phyloP scores from a whole-genome alignment of 2,329 filamentous ascomycete species.

The Boeremia lycopersici region DNA sequence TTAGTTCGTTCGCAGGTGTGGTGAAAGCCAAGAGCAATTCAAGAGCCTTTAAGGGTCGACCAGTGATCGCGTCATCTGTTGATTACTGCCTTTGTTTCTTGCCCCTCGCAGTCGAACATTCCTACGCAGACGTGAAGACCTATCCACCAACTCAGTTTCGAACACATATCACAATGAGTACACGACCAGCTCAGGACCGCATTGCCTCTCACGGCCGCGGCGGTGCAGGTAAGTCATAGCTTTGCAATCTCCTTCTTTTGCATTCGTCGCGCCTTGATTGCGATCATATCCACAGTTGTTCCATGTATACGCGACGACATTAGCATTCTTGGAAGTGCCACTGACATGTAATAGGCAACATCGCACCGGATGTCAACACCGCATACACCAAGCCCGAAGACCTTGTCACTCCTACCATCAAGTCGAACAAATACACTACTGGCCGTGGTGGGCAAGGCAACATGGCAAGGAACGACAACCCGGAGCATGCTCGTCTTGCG shows the following conservation, averaged over 20 bases:
- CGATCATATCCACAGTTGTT: neutral
- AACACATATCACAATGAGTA: constrained; percentile 23
- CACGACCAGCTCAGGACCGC: constrained; percentile 34
- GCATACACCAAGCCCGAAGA: constrained; percentile 57
- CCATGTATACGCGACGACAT: neutral
- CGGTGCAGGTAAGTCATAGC: constrained; percentile 64
- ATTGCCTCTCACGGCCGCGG: constrained; percentile 72
- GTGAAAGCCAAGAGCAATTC: constrained; percentile 18
- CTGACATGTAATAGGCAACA: constrained; percentile 52
- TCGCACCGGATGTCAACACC: constrained; percentile 48
- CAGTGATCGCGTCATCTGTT: constrained; percentile 16
- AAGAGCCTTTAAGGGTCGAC: constrained; percentile 15
- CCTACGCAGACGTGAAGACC: constrained; percentile 2
- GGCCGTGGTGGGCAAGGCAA: constrained; percentile 88
- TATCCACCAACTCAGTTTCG: neutral
- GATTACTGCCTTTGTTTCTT: constrained; percentile 3
- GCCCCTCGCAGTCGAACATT: neutral
- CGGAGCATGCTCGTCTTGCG: constrained; percentile 72
- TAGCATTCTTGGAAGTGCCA: neutral
- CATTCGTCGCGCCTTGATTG: neutral
- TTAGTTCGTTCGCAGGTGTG: constrained; percentile 19
- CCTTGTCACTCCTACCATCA: constrained; percentile 82
- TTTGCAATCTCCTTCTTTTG: neutral
- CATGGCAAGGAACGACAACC: constrained; percentile 78
- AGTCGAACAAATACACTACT: constrained; percentile 83